A percentile compares a stretch with the other conserved stretches of the same genome.
Evolutionary conservation across 192 early-diverging fungal genomes (phyloP).

Genomic region (Coemansia sp.): DNA sequence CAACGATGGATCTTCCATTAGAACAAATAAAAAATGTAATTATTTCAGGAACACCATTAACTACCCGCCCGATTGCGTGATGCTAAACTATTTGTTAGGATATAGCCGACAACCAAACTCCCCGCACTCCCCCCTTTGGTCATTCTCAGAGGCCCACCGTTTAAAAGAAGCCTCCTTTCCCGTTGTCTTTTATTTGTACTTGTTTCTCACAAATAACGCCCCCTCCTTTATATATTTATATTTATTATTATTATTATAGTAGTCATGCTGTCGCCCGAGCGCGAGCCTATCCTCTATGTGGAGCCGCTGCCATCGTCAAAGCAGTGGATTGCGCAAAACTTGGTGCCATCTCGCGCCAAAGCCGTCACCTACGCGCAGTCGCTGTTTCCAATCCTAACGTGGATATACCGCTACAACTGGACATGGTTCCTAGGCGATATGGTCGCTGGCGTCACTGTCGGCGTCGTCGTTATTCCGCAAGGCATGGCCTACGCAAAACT

Average conservation of each 20-base stretch:
- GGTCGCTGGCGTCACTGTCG: slow-evolving; percentile 75
- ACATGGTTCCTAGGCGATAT: slow-evolving; percentile 70
- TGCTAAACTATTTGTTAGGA: not conserved
- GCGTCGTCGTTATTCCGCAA: slow-evolving; percentile 75
- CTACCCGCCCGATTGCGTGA: slow-evolving; percentile 12
- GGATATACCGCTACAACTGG: slow-evolving; percentile 59
- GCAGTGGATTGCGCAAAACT: slow-evolving; percentile 37
- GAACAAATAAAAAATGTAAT: not conserved
- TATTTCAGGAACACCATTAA: not conserved
- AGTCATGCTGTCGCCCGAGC: slow-evolving; percentile 1
- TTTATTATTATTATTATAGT: not conserved
- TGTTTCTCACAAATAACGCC: not conserved
- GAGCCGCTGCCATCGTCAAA: slow-evolving; percentile 47
- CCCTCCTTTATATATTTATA: not conserved
- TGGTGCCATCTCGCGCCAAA: slow-evolving; percentile 25
- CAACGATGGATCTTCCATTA: not conserved
- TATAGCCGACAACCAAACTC: not conserved
- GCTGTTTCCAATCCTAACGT: slow-evolving; percentile 52
- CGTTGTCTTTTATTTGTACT: not conserved
- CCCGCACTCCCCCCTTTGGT: not conserved
- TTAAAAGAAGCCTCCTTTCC: not conserved
- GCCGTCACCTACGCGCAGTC: slow-evolving; percentile 29
- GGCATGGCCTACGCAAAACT: slow-evolving; percentile 77
- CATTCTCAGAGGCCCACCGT: not conserved
- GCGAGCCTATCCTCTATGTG: slow-evolving; percentile 31